Evolutionary conservation across 1,139 yeast genomes (phyloP), one percentile per base, ranked within the genome.

Genomic region (Hansenula anomala): DNA sequence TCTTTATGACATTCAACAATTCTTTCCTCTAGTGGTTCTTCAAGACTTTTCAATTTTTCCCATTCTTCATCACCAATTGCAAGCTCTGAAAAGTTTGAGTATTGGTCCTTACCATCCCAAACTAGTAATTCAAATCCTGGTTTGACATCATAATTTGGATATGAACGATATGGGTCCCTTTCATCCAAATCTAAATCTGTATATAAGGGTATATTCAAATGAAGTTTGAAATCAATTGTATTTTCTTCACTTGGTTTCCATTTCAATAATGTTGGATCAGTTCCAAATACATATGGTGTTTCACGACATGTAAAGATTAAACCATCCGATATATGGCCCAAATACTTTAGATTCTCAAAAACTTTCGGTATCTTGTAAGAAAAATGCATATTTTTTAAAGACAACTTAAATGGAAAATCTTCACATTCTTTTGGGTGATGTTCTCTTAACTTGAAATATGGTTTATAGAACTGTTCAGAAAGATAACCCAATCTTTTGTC

Each of bases 231-330:
- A 61, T 94, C 99, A 27, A 94, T 75, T 0, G 97, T 82, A 54
- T 94, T 94, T 60, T 92, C 98, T 44, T 87, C 86, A 10, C 95
- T 89, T 1, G 98, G 97, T 55, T 94, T 94, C 99, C 99, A 94
- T 61, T 94, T 94, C 40, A 94, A 64, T 35, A 85, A 59, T 3
- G 83, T 77, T 4, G 77, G 74, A 59, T 92, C 97, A 0, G 97
- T 90, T 12, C 97, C 97, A 48, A 81, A 78, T 4, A 78, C 73
- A 61, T 94, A 94, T 0, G 96, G 95, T 1, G 94, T 77, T 43
- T 80, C 88, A 27, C 94, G 86, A 51, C 96, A 87, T 2, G 99
- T 94, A 59, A 88, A 87, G 44, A 94, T 88, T 29, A 94, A 72
- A 1, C 99, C 99, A 63, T 94, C 99, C 1, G 95, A 82, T 41